A percentile compares a stretch with the other conserved stretches of the same genome.
Evolutionary conservation across 371 early-diverging fungal genomes (phyloP).

Genomic region (Lichtheimia corymbifera): DNA sequence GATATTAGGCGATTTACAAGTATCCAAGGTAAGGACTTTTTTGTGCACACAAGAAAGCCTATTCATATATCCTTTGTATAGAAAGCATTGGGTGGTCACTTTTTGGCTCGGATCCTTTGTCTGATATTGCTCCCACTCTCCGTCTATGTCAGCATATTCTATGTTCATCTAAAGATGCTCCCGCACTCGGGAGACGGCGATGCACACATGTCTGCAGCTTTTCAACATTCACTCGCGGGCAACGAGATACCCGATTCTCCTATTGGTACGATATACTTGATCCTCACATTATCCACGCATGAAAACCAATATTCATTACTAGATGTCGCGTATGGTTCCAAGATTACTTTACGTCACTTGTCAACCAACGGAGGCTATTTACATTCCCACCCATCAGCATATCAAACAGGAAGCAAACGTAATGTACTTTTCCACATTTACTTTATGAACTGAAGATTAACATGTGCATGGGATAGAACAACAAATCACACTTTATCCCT

Average conservation of each 20-base stretch:
- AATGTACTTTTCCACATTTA: constrained; percentile 20
- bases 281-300: too few species aligned
- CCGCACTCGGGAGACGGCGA: constrained; percentile 88
- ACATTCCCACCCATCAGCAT: constrained; percentile 86
- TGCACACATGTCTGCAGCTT: constrained; percentile 83
- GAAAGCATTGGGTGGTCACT: constrained; percentile 64
- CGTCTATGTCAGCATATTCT: constrained; percentile 85
- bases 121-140: constrained; percentile 82
- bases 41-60: not conserved
- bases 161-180: constrained; percentile 83
- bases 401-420: constrained; percentile 83
- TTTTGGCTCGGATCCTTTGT: constrained; percentile 66
- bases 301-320: not conserved
- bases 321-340: constrained; percentile 81
- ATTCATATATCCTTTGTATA: constrained; percentile 19
- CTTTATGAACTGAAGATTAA: not conserved
- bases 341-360: constrained; percentile 74
- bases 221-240: constrained; percentile 85
- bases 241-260: constrained; percentile 60
- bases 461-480: constrained; percentile 60
- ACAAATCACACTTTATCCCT: constrained; percentile 93
- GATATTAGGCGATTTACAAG: constrained; percentile 69
- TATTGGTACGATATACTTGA: constrained; percentile 16
- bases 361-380: constrained; percentile 79
- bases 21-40: constrained; percentile 47